Evolutionary conservation across 345 rosid species (phyloP).

Genomic region (Rhodamnia rubescens): DNA sequence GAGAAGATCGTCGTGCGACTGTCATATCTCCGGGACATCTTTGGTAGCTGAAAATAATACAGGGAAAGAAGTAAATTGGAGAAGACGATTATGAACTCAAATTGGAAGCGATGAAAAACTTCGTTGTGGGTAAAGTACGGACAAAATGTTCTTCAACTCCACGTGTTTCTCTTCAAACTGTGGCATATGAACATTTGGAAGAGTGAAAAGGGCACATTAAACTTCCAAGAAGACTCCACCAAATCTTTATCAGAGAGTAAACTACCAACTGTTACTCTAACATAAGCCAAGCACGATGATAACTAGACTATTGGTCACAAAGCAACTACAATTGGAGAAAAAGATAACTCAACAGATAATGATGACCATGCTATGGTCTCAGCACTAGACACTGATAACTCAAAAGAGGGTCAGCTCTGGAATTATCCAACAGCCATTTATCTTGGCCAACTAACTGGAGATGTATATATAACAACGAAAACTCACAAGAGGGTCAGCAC

Average conservation of each 20-base stretch:
- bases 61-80: background rate
- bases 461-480: background rate
- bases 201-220: background rate
- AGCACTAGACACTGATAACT: background rate
- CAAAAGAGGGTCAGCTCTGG: background rate
- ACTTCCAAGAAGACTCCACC: background rate
- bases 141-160: background rate
- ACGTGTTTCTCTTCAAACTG: background rate
- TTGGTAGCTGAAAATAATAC: background rate
- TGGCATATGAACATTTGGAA: background rate
- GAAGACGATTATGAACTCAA: background rate
- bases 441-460: background rate
- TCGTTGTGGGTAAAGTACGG: background rate
- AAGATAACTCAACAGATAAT: no score
- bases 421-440: background rate
- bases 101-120: background rate
- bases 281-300: background rate
- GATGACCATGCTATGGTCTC: background rate
- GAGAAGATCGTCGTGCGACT: slow-evolving; percentile 99
- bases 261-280: background rate
- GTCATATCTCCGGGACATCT: slow-evolving; percentile 96
- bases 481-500: no score
- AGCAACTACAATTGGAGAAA: no score
- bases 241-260: background rate
- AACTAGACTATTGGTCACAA: background rate